Evolutionary conservation across 2,329 filamentous ascomycete genomes (phyloP).

Genomic region (Fusarium hainanense): DNA sequence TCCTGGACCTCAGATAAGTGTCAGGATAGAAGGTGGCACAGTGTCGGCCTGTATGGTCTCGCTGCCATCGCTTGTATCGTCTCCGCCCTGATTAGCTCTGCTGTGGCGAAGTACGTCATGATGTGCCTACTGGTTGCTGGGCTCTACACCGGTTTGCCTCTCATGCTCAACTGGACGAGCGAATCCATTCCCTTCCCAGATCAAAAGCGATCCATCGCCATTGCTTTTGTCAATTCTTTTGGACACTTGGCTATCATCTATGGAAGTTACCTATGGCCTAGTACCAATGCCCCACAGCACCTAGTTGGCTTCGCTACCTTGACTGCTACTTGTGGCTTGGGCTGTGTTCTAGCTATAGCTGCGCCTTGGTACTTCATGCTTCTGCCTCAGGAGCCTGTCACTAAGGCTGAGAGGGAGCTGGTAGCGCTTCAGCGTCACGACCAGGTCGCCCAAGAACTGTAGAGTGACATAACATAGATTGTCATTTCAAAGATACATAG

Average conservation of each 20-base stretch:
- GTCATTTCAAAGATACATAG: too few relatives aligned
- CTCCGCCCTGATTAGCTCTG: neutral
- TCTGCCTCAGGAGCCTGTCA: too few relatives aligned
- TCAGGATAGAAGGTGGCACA: constrained; percentile 7
- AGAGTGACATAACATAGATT: accelerated
- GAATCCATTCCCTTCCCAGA: constrained; percentile 2
- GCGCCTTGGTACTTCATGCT: too few relatives aligned
- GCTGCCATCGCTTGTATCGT: constrained; percentile 6
- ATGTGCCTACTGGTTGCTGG: constrained; percentile 6
- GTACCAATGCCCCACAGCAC: too few relatives aligned
- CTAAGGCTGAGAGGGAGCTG: too few relatives aligned
- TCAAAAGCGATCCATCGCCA: constrained; percentile 15
- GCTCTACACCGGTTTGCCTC: constrained; percentile 8
- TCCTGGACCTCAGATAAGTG: constrained; percentile 23
- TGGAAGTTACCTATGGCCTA: too few relatives aligned
- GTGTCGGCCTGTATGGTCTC: neutral
- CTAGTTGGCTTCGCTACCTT: too few relatives aligned
- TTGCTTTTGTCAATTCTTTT: constrained; percentile 11
- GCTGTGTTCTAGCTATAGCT: too few relatives aligned
- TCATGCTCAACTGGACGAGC: constrained; percentile 28
- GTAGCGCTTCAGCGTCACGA: too few relatives aligned
- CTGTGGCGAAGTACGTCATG: constrained; percentile 22
- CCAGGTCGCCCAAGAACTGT: too few relatives aligned
- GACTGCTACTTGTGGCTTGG: too few relatives aligned
- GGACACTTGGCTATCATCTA: too few relatives aligned